phyloP scores from a whole-genome alignment of 805 yeast species.

The Starmerella apicola region DNA sequence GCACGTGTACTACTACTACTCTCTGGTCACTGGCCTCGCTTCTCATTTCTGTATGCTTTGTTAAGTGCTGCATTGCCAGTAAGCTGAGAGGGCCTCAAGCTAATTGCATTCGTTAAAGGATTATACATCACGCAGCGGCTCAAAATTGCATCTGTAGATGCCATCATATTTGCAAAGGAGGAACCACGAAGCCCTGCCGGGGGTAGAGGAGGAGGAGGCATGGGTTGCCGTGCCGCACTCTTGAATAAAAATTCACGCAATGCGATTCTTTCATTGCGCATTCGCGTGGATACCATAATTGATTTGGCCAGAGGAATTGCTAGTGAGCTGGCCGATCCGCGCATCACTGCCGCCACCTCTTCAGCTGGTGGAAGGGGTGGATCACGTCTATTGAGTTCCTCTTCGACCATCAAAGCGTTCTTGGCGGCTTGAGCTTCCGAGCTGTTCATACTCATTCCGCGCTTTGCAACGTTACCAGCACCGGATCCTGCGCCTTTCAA shows the following conservation, averaged over 20 bases:
- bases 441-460: neutral
- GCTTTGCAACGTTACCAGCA: too few relatives aligned
- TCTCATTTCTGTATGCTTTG: too few relatives aligned
- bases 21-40: too few relatives aligned
- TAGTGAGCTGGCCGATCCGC: slow-evolving; percentile 65
- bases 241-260: slow-evolving; percentile 86
- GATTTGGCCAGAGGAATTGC: slow-evolving; percentile 61
- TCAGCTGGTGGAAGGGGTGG: slow-evolving; percentile 64
- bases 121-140: slow-evolving; percentile 28
- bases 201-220: slow-evolving; percentile 35
- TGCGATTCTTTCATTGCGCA: slow-evolving; percentile 57
- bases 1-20: too few relatives aligned
- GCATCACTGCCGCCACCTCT: slow-evolving; percentile 77
- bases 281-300: slow-evolving; percentile 54
- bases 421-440: slow-evolving; percentile 21
- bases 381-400: slow-evolving; percentile 22
- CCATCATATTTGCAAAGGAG: slow-evolving; percentile 21
- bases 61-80: slow-evolving; percentile 6
- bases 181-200: too few relatives aligned
- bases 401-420: slow-evolving; percentile 26
- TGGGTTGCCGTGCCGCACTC: slow-evolving; percentile 42
- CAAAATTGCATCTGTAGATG: slow-evolving; percentile 26
- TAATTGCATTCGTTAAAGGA: slow-evolving; percentile 21
- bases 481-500: slow-evolving; percentile 50
- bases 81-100: slow-evolving; percentile 24